Evolutionary conservation across 2,329 filamentous ascomycete genomes (phyloP).

Genomic region (Fusarium duplospermum): DNA sequence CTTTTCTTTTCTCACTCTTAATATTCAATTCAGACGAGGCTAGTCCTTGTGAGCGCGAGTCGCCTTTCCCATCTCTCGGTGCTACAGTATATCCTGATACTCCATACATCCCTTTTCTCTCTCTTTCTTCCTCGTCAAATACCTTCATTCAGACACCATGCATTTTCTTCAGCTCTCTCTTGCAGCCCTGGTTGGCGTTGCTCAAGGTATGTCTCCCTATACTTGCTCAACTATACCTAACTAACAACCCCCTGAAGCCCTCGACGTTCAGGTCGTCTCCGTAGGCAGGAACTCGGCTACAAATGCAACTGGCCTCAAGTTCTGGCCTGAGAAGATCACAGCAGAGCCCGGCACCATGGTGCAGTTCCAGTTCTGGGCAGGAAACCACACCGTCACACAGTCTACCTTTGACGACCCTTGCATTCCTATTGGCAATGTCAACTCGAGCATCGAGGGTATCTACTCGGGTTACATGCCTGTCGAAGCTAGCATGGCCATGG

Average conservation of each 20-base stretch:
- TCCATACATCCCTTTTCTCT: slow-evolving; percentile 41
- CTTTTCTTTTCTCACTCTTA: slow-evolving; percentile 43
- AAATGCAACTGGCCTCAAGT: slow-evolving; percentile 64
- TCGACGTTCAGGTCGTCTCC: slow-evolving; percentile 70
- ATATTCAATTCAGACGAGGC: slow-evolving; percentile 42
- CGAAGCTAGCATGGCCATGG: slow-evolving; percentile 60
- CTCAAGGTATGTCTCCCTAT: slow-evolving; percentile 54
- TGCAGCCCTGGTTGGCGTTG: slow-evolving; percentile 60
- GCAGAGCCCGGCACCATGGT: slow-evolving; percentile 73
- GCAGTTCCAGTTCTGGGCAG: slow-evolving; percentile 74
- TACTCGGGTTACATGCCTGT: slow-evolving; percentile 77
- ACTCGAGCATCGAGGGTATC: slow-evolving; percentile 68
- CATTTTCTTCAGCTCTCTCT: slow-evolving; percentile 61
- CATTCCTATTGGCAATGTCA: slow-evolving; percentile 66
- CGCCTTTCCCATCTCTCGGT: slow-evolving; percentile 34
- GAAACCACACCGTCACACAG: slow-evolving; percentile 84
- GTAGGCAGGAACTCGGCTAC: slow-evolving; percentile 67
- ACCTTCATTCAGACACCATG: slow-evolving; percentile 58
- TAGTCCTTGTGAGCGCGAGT: slow-evolving; percentile 49
- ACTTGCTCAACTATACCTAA: neutral
- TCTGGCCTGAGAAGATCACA: slow-evolving; percentile 73
- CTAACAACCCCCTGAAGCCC: slow-evolving; percentile 44
- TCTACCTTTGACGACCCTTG: slow-evolving; percentile 80
- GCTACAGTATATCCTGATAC: slow-evolving; percentile 10
- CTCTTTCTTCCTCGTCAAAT: slow-evolving; percentile 28